These are phyloP conservation scores for Eimeria brunetti DNA, from an alignment of 169 alveolate species.

Conservation along the genomic window DNA sequence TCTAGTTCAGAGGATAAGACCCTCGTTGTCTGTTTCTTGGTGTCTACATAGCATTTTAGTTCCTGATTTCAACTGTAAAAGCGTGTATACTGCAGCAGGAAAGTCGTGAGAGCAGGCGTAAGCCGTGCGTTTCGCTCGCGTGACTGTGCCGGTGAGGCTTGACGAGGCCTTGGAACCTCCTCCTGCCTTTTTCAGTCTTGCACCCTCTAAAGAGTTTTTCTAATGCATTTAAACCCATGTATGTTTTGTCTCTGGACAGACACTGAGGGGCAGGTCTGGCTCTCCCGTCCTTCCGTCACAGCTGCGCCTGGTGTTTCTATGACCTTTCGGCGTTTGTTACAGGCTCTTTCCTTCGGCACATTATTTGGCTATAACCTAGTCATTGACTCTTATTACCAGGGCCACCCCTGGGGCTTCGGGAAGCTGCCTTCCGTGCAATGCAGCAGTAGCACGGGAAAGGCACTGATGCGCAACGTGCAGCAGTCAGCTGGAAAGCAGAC, in stretches of 20 bases:
- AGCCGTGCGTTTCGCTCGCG: neutral
- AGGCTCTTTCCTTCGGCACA: neutral
- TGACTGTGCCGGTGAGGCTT: neutral
- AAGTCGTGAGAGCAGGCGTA: neutral
- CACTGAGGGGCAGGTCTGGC: neutral
- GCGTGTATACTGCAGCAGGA: neutral
- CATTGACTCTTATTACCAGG: neutral
- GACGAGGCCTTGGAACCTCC: slow-evolving; percentile 1
- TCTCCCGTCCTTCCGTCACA: neutral
- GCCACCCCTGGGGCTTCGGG: neutral
- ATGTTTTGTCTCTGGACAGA: neutral
- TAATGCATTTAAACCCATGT: neutral
- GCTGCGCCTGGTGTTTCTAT: neutral
- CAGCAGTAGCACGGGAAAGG: neutral
- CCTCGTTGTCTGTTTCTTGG: neutral
- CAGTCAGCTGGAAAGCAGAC: neutral
- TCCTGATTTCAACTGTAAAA: neutral
- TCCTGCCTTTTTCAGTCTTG: neutral
- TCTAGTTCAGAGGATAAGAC: neutral
- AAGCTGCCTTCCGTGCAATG: neutral
- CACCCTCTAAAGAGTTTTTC: neutral
- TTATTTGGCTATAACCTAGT: neutral
- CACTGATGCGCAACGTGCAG: neutral
- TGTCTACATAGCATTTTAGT: neutral
- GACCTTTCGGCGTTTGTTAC: neutral